Evolutionary conservation across 2,329 filamentous ascomycete genomes (phyloP).

Genomic region (Trichoderma sp.): DNA sequence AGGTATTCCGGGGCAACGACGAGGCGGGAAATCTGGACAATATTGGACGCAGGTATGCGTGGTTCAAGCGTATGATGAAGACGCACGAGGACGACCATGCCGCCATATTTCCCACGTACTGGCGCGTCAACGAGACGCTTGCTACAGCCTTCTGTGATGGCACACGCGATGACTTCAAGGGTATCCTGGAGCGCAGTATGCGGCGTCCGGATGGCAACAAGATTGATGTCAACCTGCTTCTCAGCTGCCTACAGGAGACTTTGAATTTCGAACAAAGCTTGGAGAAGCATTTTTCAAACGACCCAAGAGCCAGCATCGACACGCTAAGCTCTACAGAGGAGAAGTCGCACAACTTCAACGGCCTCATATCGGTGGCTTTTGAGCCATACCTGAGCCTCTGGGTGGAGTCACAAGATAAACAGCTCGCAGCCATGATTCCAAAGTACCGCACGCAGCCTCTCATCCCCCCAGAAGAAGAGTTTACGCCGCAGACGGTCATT

Average conservation of each 20-base stretch:
- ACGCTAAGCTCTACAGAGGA: constrained; percentile 82
- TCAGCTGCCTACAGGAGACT: constrained; percentile 91
- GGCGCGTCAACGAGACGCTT: constrained; percentile 88
- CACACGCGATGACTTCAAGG: constrained; percentile 93
- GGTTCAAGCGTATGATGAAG: constrained; percentile 96
- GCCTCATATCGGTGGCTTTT: constrained; percentile 93
- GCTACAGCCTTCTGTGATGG: constrained; percentile 94
- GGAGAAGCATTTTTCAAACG: constrained; percentile 78
- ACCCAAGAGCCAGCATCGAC: constrained; percentile 81
- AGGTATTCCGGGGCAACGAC: constrained; percentile 94
- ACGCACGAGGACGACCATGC: constrained; percentile 94
- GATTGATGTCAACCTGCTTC: constrained; percentile 84
- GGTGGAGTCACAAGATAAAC: constrained; percentile 94
- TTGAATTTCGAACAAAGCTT: constrained; percentile 94
- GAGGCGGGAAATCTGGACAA: constrained; percentile 97
- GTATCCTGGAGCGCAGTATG: constrained; percentile 86
- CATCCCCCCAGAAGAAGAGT: constrained; percentile 84
- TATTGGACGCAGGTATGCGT: constrained; percentile 90
- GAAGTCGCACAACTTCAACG: constrained; percentile 76
- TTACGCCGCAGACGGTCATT: constrained; percentile 86
- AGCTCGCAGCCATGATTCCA: constrained; percentile 81
- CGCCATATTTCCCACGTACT: constrained; percentile 80
- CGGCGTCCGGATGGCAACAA: constrained; percentile 75
- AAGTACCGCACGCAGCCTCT: constrained; percentile 84
- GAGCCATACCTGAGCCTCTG: constrained; percentile 96